phyloP scores from a whole-genome alignment of 2,329 filamentous ascomycete species.

The Colletotrichum paranaense region DNA sequence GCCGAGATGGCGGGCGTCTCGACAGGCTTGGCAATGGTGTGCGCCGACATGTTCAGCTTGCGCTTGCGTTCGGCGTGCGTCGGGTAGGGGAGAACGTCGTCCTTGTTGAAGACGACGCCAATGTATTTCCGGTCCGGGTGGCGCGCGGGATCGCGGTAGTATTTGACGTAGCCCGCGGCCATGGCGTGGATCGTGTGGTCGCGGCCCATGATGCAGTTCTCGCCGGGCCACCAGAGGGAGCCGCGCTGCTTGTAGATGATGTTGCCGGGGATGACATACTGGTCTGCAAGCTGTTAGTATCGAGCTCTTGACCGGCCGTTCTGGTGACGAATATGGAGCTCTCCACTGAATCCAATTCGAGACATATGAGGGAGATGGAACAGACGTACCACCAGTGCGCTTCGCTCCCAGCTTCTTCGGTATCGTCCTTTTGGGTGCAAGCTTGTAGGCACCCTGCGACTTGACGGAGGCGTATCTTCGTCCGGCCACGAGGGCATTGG shows the following conservation, averaged over 20 bases:
- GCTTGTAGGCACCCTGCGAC: constrained; percentile 76
- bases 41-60: constrained; percentile 77
- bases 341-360: background rate
- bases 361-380: too few relatives aligned
- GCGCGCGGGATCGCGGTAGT: constrained; percentile 87
- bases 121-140: constrained; percentile 95
- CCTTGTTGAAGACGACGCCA: constrained; percentile 87
- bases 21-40: constrained; percentile 54
- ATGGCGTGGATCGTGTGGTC: constrained; percentile 96
- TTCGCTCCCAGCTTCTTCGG: constrained; percentile 94
- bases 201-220: constrained; percentile 94
- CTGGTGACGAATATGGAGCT: background rate
- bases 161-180: constrained; percentile 90
- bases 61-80: constrained; percentile 79
- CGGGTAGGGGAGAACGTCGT: constrained; percentile 82
- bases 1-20: constrained; percentile 55
- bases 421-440: constrained; percentile 68
- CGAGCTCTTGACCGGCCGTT: background rate
- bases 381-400: constrained; percentile 81
- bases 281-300: constrained; percentile 63
- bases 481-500: constrained; percentile 58
- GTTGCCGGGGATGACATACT: constrained; percentile 95
- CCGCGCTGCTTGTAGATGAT: constrained; percentile 98
- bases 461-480: constrained; percentile 69
- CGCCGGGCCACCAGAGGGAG: constrained; percentile 93